phyloP scores from a whole-genome alignment of 305 asterid genomes.

The Fraxinus latifolia region DNA sequence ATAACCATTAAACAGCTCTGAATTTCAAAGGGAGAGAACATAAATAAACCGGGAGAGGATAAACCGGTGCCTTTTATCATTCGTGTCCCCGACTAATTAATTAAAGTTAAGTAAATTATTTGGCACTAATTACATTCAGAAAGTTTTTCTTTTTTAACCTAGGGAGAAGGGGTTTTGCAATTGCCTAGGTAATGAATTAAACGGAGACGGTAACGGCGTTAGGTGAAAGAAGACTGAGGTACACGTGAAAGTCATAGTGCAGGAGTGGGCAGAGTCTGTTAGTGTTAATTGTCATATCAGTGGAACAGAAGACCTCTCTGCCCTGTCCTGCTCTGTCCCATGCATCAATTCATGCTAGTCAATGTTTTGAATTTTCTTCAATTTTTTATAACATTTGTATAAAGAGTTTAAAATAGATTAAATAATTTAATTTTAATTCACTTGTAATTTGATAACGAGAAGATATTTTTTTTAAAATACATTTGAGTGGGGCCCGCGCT shows the following conservation, averaged over 20 bases:
- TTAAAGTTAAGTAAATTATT: constrained; percentile 28
- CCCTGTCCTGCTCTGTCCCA: background rate
- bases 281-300: constrained; percentile 43
- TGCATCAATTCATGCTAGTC: background rate
- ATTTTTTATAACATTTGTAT: too few species aligned
- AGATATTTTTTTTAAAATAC: too few species aligned
- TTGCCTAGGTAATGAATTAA: background rate
- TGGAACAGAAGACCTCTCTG: background rate
- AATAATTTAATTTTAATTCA: too few species aligned
- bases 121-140: constrained; percentile 29
- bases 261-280: constrained; percentile 11
- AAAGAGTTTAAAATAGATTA: background rate
- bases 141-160: background rate
- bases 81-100: background rate
- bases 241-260: background rate
- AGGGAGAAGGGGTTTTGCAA: background rate
- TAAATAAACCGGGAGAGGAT: constrained; percentile 39
- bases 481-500: too few species aligned
- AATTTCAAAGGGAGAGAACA: constrained; percentile 14
- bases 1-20: constrained; percentile 15
- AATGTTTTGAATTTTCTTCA: background rate
- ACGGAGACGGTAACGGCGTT: constrained; percentile 34
- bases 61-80: background rate
- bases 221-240: background rate
- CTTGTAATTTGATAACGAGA: too few species aligned